Evolutionary conservation across 148 eudicot species (phyloP), one percentile per base, ranked within the genome.

Genomic region (Chenopodium berlandieri): DNA sequence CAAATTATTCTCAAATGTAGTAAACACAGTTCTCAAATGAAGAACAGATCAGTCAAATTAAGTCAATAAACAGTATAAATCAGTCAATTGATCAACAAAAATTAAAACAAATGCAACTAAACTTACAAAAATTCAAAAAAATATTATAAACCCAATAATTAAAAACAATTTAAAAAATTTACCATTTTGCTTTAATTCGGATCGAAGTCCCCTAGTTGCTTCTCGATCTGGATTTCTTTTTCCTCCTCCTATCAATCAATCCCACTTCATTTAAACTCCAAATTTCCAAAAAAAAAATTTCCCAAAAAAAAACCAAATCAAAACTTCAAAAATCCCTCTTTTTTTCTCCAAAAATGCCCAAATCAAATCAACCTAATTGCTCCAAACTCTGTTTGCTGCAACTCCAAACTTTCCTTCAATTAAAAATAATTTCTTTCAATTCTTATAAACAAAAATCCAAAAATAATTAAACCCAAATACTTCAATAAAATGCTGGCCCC

Each of bases 171-270:
- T 65, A 62, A 52, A 76, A 19, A 23, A 72, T 64, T 52, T 89
- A 91, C 94, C 94, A 91, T 91, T 54, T 64, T 62, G 84, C 85
- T 84, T 80, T 56, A 48, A 81, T 83, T 82, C 80, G 82, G 89
- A 91, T 88, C 94, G 77, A 87, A 86, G 81, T 75, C 76, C 82
- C 82, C 75, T 74, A 19, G 56, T 78, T 81, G 81, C 81, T 84
- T 23, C 56, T 78, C 75, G 84, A 81, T 82, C 83, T 79, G 82
- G 73, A 31, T 4, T 76, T 14, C 68, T 14, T 47, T 64, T 23
- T 17, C 25, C 6, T 58, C 63, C 66, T 77, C 76, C 56, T 52
- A 23, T 52, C 63, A 83, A 48, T 30, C 77, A 64, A 65, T 20
- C 76, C 66, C 81, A 65, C 37, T 72, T 70, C 62, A 80, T 79